Conservation (phyloP, 192 early-diverging fungal genomes). For the Coemansia sp. region DNA sequence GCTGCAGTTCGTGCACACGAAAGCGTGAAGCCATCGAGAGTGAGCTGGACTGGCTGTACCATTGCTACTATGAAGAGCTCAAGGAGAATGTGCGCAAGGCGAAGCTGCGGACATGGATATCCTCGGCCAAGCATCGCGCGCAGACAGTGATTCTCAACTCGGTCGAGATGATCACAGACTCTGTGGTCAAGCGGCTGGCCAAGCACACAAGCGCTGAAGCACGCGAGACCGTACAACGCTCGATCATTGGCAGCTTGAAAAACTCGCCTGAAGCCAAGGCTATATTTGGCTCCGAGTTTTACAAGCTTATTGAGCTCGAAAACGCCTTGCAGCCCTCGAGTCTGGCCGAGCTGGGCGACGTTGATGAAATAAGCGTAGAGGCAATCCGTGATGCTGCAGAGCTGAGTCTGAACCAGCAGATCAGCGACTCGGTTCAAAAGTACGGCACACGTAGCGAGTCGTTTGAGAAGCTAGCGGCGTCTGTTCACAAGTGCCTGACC, state of each 20-base stretch:
- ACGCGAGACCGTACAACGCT: constrained; percentile 9
- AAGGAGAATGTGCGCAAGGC: constrained; percentile 32
- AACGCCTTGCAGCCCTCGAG: constrained; percentile 8
- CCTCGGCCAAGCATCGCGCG: constrained; percentile 15
- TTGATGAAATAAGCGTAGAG: background rate
- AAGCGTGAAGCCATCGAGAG: constrained; percentile 47
- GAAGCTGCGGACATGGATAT: constrained; percentile 26
- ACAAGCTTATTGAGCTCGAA: constrained; percentile 16
- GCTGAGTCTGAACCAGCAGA: constrained; percentile 11
- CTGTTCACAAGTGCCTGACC: constrained; percentile 16
- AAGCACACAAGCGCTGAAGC: background rate
- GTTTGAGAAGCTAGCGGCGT: background rate
- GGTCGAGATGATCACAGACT: constrained; percentile 19
- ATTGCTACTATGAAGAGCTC: constrained; percentile 41
- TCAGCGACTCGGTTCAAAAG: constrained; percentile 13
- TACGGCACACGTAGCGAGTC: constrained; percentile 9
- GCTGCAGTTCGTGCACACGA: constrained; percentile 47
- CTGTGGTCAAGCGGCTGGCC: constrained; percentile 6
- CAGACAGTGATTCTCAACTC: constrained; percentile 17
- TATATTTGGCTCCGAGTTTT: constrained; percentile 14
- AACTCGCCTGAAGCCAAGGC: constrained; percentile 11
- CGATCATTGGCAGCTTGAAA: constrained; percentile 19
- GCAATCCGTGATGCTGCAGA: constrained; percentile 1
- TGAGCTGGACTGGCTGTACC: constrained; percentile 46
- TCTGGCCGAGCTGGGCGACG: constrained; percentile 6